Evolutionary conservation across 345 rosid species (phyloP), one percentile per base, ranked within the genome.

Genomic region (Physaria fendleri): DNA sequence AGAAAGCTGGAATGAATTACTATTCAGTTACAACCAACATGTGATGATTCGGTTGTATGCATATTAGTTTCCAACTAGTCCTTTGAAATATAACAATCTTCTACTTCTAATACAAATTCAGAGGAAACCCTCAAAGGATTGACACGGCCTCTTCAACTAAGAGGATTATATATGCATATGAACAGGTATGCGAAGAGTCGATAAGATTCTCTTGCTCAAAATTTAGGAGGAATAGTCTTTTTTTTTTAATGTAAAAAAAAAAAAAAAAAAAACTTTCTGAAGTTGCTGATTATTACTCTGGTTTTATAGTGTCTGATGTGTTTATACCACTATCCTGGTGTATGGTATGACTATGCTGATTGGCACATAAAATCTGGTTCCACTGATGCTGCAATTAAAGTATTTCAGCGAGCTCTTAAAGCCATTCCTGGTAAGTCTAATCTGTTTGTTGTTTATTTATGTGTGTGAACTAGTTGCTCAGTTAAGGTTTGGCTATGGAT

Each of bases 81-180:
- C 60, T 24, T 41, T 41, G 29, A 55, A 44, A 38, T 20, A 21
- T 61, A 13, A 12, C 42, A 28, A 52, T 8, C 10, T 62, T 62
- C 44, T 37, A 5, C 41, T 23, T 54, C 39, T 23, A n/a, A 34
- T 50, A 56, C 33, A 11, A 56, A 13, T 78, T 63, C 79, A 92
- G 96, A 72, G 87, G 84, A 72, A 92, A 92, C 70, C 97, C 97
- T 56, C 99, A 92, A 78, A 81, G 99, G 73, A 83, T 92, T 76
- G 98, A 92, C 64, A 56, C 78, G 40, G 67, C 74, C 23, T 76
- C 78, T 55, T 79, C 95, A 65, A 84, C 81, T 65, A 92, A 92
- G 81, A 80, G 95, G 44, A 83, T 88, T 63, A 76, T 80, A 73
- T 83, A 84, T 74, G 84, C 87, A 55, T 86, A 92, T 51, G 95